Evolutionary conservation across 129 eudicot genomes (phyloP), one percentile per base, ranked within the genome.

Genomic region (Flaveria trinervia): DNA sequence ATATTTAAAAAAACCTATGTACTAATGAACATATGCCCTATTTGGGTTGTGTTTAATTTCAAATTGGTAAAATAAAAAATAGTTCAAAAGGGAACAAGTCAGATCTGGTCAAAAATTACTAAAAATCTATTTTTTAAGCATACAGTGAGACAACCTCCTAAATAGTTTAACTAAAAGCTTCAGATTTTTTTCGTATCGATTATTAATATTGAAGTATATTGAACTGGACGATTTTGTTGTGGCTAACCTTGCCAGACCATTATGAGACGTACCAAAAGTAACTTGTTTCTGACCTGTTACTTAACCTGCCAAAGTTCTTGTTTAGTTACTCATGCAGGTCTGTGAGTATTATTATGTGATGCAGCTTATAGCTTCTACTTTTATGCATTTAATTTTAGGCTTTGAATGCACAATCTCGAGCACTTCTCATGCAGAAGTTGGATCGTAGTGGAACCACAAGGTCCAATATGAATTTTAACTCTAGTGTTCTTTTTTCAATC

Each of bases 341-440:
- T 41, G 39, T 65, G 51, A 61, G 25, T 49, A 71, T 52, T 52
- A 25, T 50, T 43, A 44, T 60, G 59, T 22, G 70, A 51, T 59
- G 45, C 55, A 43, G 57, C 45, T 60, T 72, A 23, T 17, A 26
- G 6, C 13, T 26, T 59, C 25, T 18, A 10, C 20, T 66, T 73
- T 33, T 73, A 36, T 83, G 16, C 57, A 23, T 76, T 68, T 39
- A 20, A 76, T 74, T 80, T 60, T 83, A 92, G 97, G 79, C 97
- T 66, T 79, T 92, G 78, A 92, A 89, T 86, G 97, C 97, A 76
- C 87, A 82, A 26, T 92, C 97, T 69, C 89, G 97, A 54, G 96
- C 96, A 74, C 88, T 85, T 70, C 86, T 92, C n/a, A 92, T 92
- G 97, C 96, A 84, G 86, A 92, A 92, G 80, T 80, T 92, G 93